Base-by-base conservation (phyloP, 306 rosid species). In the Adenanthera pavonina region DNA sequence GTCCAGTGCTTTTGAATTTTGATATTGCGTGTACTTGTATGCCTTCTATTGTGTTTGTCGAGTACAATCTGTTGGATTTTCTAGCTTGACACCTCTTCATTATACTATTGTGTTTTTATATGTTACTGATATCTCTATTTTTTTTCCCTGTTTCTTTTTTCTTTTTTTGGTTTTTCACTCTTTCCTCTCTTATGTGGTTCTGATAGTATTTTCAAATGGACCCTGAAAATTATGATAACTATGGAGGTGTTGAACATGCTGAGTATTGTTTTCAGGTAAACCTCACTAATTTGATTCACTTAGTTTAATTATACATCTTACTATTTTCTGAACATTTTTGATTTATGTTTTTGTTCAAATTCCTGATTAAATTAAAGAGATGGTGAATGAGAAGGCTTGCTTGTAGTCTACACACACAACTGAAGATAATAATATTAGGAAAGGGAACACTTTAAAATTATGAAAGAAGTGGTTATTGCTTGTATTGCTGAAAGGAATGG, bases 211-310 rank as follows among this genome's bases (percentile, higher is more conserved):
- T 84, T 78, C 92, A 92, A 88, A 95, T 95, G 98, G 95, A 95
- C 81, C 89, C 92, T 73, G 98, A 90, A 64, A 95, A 92, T 85
- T 95, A 75, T 81, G 97, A 92, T 86, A 79, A 78, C 83, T 95
- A 90, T 76, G 98, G 98, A 75, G 98, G 98, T 82, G 92, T 95
- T 40, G 91, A 91, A 35, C 98, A 95, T 86, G 95, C 89, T 0
- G 97, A 95, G 86, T 95, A 95, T 83, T 95, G 98, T 82, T 91
- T 95, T 88, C 97, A 95, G 98, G 98, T 95, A 90, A 83, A 81
- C 74, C 66, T 61, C 52, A 41, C 17, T 34, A 44, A 34, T 72
- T 71, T 60, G 69, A 73, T 74, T 69, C 62, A 77, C 78, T 48
- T 69, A 30, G 43, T 73, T 64, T 81, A 35, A 74, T 69, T 69